phyloP scores from a whole-genome alignment of 2,329 filamentous ascomycete genomes.

The Alternaria sp. region DNA sequence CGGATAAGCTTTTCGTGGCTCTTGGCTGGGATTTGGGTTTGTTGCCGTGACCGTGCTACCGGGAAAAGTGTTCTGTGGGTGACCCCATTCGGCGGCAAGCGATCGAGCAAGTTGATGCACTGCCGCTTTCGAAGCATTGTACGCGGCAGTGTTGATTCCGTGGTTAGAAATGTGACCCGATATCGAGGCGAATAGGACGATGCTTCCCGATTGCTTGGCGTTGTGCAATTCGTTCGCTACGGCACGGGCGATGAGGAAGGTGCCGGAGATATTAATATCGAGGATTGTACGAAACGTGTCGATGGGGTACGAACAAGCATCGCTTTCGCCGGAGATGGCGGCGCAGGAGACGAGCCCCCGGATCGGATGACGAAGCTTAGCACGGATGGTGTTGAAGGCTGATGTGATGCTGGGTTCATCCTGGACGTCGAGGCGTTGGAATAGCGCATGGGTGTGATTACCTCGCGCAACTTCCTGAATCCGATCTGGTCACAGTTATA shows the following conservation, averaged over 20 bases:
- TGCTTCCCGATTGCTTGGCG: constrained; percentile 39
- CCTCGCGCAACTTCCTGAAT: neutral
- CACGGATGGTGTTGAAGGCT: constrained; percentile 15
- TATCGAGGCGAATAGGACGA: constrained; percentile 50
- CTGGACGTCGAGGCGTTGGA: constrained; percentile 29
- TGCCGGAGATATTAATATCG: constrained; percentile 48
- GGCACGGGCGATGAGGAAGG: constrained; percentile 43
- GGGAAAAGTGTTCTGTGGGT: constrained; percentile 50
- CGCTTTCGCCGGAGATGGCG: constrained; percentile 38
- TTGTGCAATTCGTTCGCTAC: constrained; percentile 42
- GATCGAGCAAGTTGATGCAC: constrained; percentile 60
- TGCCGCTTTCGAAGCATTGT: constrained; percentile 63
- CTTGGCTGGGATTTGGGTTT: constrained; percentile 20
- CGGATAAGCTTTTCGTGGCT: constrained; percentile 34
- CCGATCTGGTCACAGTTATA: neutral
- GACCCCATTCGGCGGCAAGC: constrained; percentile 58
- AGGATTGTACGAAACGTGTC: constrained; percentile 44
- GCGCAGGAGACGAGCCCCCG: constrained; percentile 37
- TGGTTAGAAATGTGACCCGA: constrained; percentile 43
- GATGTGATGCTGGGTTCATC: constrained; percentile 22
- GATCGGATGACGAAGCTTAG: constrained; percentile 23
- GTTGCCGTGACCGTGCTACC: constrained; percentile 25
- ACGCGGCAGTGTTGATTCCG: constrained; percentile 53
- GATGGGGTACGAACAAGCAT: constrained; percentile 42
- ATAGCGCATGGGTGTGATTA: constrained; percentile 19